phyloP scores from a whole-genome alignment of 2,329 filamentous ascomycete species.

The Coleophoma crateriformis region DNA sequence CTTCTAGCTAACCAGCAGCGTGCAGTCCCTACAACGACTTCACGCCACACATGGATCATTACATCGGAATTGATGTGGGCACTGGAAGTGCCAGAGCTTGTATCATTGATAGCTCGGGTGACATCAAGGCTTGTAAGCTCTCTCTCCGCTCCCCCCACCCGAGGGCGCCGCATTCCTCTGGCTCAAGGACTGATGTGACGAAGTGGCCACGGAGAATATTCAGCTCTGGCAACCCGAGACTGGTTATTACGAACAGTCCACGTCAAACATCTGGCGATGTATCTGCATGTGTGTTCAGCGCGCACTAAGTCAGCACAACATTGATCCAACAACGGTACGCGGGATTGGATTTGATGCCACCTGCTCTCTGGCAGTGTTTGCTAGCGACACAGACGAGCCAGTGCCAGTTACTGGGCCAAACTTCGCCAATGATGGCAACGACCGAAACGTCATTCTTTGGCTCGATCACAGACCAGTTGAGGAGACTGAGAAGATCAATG shows the following conservation, averaged over 20 bases:
- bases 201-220: constrained; percentile 67
- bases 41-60: constrained; percentile 45
- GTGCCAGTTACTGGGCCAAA: constrained; percentile 84
- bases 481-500: constrained; percentile 91
- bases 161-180: neutral
- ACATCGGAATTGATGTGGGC: constrained; percentile 89
- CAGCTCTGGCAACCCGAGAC: constrained; percentile 74
- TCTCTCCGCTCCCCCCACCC: neutral
- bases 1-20: too few species aligned
- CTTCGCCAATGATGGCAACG: constrained; percentile 74
- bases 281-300: constrained; percentile 85
- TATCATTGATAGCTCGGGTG: constrained; percentile 86
- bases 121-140: constrained; percentile 60
- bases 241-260: constrained; percentile 92
- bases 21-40: constrained; percentile 26
- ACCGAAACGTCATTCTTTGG: constrained; percentile 96
- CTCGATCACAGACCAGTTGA: constrained; percentile 89
- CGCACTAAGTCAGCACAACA: constrained; percentile 74
- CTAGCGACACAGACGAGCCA: constrained; percentile 83
- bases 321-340: constrained; percentile 69
- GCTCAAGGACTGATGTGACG: constrained; percentile 3
- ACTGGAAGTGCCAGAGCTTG: constrained; percentile 94
- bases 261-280: constrained; percentile 91
- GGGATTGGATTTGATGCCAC: constrained; percentile 98
- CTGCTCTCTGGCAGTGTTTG: constrained; percentile 93